Evolutionary conservation across 176 grass and related monocot genomes (phyloP), one percentile per base, ranked within the genome.

Genomic region (Juncus effusus): DNA sequence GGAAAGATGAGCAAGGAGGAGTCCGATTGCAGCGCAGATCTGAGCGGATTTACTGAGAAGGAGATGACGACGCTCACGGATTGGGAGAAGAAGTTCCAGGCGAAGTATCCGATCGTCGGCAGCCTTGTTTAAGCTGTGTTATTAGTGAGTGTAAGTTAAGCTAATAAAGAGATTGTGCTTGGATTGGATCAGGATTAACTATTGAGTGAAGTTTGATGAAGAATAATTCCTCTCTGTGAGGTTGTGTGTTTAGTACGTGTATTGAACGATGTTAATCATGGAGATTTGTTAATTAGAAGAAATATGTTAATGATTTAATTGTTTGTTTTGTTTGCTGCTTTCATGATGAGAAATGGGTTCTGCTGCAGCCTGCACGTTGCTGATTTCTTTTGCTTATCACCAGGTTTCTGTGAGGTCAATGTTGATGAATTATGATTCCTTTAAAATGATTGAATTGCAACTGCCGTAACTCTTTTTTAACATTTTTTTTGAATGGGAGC

Each of bases 41-140:
- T 97, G 62, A 53, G 56, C 3, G 93, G 72, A 16, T 85, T 97
- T 80, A 67, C 80, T 54, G 82, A 97, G 3, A 92, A 97, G 79
- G 93, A 97, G 74, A 77, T 80, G 38, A 86, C 75, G 36, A 86
- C 90, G 51, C 88, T 97, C 38, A 70, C 76, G 13, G 93, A 97
- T 52, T 97, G 93, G 93, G 88, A 92, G 85, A 86, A 77, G 63
- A 97, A 97, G 80, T 97, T 97, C 80, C 77, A 84, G 82, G 88
- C 85, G 62, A 97, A 97, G 77, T 97, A 97, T 74, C 93, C 88
- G 52, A 62, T 97, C 63, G 77, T 84, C 53, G 85, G 63, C 55
- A 79, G 74, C 80, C 74, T 96, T 51, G 60, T 70, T 53, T 78
- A 61, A 81, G n/a, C 55, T 10, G 41, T 28, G 44, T 47, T 47